Evolutionary conservation across 2,329 filamentous ascomycete species (phyloP).

Genomic region (Monilinia polystroma): DNA sequence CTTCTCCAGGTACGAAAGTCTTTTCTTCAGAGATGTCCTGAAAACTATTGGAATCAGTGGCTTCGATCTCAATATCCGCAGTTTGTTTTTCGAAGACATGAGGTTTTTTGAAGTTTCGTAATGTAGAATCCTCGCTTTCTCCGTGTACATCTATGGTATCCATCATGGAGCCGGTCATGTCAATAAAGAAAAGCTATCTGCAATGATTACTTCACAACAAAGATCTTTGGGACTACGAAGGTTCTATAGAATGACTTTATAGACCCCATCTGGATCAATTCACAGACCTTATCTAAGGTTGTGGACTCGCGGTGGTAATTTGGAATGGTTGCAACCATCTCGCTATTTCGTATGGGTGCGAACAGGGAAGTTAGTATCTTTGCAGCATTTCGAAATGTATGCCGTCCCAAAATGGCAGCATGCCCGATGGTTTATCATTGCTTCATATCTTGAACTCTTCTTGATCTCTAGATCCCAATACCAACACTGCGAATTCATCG

Average conservation of each 20-base stretch:
- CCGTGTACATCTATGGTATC: conserved; percentile 10
- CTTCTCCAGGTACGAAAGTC: conserved; percentile 35
- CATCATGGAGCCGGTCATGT: neutral
- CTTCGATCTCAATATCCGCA: conserved; percentile 8
- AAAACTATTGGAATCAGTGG: conserved; percentile 8
- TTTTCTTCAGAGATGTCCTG: conserved; percentile 20
- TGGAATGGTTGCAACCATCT: neutral
- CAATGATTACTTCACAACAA: neutral
- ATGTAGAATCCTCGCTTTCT: neutral
- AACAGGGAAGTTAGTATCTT: neutral
- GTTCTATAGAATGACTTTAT: neutral
- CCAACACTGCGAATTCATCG: neutral
- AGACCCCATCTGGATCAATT: neutral
- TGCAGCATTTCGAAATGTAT: neutral
- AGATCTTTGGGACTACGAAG: neutral
- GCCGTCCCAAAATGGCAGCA: neutral
- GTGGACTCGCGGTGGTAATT: neutral
- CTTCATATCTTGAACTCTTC: neutral
- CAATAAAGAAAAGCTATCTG: neutral
- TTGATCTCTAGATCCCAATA: neutral
- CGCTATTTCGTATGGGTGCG: too few relatives aligned
- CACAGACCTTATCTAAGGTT: neutral
- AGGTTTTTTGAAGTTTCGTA: neutral
- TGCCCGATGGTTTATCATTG: neutral
- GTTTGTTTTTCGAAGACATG: conserved; percentile 4